phyloP scores from a whole-genome alignment of 2,329 filamentous ascomycete genomes.

The Kalaharituber pfeilii region DNA sequence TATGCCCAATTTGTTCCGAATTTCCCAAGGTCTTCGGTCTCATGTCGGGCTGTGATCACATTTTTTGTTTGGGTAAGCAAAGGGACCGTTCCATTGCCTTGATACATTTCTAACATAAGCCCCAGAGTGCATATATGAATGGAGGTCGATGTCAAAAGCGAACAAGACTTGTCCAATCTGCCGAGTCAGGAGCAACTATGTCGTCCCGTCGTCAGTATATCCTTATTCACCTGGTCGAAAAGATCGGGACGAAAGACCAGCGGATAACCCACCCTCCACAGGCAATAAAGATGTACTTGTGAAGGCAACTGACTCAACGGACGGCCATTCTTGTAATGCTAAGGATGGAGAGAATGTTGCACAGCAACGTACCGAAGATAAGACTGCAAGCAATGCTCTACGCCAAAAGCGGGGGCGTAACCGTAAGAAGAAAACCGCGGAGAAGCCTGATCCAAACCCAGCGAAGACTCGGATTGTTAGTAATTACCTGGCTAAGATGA shows the following conservation, averaged over 20 bases:
- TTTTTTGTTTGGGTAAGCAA: constrained; percentile 24
- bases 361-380: not conserved
- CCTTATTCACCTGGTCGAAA: constrained; percentile 6
- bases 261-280: not conserved
- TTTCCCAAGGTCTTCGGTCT: constrained; percentile 22
- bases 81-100: not conserved
- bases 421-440: constrained; percentile 4
- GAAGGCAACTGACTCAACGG: not conserved
- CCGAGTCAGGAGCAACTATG: constrained; percentile 22
- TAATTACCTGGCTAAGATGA: constrained; percentile 20
- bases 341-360: not conserved
- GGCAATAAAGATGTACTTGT: not conserved
- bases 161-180: constrained; percentile 24
- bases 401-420: constrained; percentile 3
- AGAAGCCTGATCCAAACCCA: constrained; percentile 9
- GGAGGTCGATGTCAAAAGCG: constrained; percentile 20
- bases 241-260: not conserved
- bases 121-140: constrained; percentile 23
- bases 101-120: not conserved
- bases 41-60: constrained; percentile 23
- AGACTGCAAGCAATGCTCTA: not conserved
- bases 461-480: constrained; percentile 21
- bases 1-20: constrained; percentile 24
- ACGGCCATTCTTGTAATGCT: not conserved
- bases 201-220: constrained; percentile 23